A percentile compares a stretch with the other conserved stretches of the same genome.
Evolutionary conservation across 1,284 basidiomycete species (phyloP).

Genomic region (Leccinum griseonigrum): DNA sequence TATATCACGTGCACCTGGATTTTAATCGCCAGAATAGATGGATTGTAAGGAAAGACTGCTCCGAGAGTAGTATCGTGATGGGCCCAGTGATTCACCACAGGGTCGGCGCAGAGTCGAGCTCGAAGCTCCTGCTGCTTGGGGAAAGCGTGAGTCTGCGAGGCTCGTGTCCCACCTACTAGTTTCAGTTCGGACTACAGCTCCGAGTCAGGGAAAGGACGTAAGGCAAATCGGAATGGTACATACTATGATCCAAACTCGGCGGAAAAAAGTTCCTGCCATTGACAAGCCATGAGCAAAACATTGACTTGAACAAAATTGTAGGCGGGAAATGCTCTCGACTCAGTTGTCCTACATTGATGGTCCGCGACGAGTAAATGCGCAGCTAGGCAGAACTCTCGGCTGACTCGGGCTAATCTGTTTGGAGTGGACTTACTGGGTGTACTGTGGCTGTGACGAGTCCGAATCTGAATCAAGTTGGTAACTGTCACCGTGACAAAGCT

Average conservation of each 20-base stretch:
- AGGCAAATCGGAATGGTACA: background rate
- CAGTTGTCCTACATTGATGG: background rate
- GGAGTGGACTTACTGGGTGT: background rate
- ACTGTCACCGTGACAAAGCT: background rate
- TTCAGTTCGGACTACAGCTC: background rate
- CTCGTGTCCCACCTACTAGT: background rate
- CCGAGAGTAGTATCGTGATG: background rate
- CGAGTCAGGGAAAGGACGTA: background rate
- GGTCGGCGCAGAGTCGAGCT: background rate
- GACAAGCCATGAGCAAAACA: background rate
- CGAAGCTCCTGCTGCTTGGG: background rate
- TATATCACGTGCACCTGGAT: background rate
- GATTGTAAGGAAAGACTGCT: background rate
- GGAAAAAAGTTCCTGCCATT: background rate
- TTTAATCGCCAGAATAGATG: background rate
- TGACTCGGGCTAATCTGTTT: background rate
- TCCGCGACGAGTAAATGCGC: background rate
- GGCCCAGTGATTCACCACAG: background rate
- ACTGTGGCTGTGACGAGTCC: background rate
- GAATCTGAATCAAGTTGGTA: too few relatives aligned
- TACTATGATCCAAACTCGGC: background rate
- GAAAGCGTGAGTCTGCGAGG: background rate
- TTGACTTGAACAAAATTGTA: background rate
- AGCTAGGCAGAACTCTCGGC: background rate
- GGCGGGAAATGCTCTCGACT: background rate